These are phyloP conservation scores for Leucocoprinus leucothites DNA, from an alignment of 768 basidiomycete species.

Conservation along the genomic window DNA sequence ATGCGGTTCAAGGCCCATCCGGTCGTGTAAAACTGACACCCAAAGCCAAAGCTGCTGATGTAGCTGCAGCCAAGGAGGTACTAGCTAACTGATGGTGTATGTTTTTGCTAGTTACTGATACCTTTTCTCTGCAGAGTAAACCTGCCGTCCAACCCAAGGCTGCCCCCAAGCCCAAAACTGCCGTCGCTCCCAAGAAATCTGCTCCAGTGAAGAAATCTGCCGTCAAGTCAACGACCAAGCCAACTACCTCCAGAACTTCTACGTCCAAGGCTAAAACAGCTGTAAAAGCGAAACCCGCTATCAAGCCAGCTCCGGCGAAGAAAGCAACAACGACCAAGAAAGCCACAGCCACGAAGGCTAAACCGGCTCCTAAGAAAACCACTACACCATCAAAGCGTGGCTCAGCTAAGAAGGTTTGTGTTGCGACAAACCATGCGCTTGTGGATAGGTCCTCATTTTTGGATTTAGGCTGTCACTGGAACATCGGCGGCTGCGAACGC, in stretches of 20 bases:
- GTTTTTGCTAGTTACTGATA: conserved; percentile 11
- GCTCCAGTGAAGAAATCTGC: conserved; percentile 24
- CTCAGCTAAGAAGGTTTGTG: conserved; percentile 38
- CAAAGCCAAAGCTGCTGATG: conserved; percentile 37
- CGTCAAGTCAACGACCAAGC: conserved; percentile 17
- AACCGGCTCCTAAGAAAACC: conserved; percentile 34
- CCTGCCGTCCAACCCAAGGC: conserved; percentile 35
- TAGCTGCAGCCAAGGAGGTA: conserved; percentile 40
- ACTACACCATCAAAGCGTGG: conserved; percentile 31
- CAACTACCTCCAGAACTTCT: conserved; percentile 19
- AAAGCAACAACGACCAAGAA: conserved; percentile 34
- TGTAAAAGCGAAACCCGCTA: conserved; percentile 23
- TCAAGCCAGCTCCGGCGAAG: conserved; percentile 29
- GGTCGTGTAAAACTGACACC: conserved; percentile 75
- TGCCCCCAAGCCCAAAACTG: conserved; percentile 20
- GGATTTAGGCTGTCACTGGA: conserved; percentile 35
- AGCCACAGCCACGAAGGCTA: conserved; percentile 34
- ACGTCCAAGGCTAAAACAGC: conserved; percentile 28
- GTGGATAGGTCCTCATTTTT: not conserved
- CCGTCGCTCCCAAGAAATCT: conserved; percentile 15
- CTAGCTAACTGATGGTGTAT: conserved; percentile 15
- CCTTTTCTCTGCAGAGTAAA: conserved; percentile 27
- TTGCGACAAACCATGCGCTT: not conserved
- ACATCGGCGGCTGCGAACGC: conserved; percentile 39
- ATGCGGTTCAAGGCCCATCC: conserved; percentile 46